These are phyloP conservation scores for Trichophaea hybrida DNA, from an alignment of 2,329 filamentous ascomycete species.

Conservation along the genomic window DNA sequence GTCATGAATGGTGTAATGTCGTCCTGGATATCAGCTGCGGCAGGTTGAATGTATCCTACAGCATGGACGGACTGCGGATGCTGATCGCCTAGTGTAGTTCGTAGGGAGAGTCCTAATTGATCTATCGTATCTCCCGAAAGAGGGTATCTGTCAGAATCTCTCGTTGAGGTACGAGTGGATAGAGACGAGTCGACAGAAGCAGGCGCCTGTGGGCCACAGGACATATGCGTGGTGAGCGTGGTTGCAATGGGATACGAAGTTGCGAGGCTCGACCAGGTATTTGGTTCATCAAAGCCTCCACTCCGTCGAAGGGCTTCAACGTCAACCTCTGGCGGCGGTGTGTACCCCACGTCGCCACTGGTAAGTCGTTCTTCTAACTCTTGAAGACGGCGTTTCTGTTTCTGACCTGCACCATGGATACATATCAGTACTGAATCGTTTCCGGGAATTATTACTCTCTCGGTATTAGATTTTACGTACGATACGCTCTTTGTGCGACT, in stretches of 20 bases:
- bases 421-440: neutral
- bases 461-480: conserved; percentile 39
- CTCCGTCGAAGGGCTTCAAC: neutral
- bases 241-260: conserved; percentile 2
- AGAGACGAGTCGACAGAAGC: neutral
- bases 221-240: neutral
- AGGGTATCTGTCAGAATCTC: neutral
- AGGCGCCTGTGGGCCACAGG: neutral
- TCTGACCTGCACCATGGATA: conserved; percentile 14
- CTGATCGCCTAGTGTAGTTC: no score
- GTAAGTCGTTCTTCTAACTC: conserved; percentile 9
- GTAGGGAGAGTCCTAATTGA: neutral
- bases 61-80: neutral
- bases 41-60: conserved; percentile 2
- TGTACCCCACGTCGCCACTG: neutral
- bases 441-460: neutral
- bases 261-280: neutral
- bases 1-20: neutral
- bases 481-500: conserved; percentile 94
- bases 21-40: neutral
- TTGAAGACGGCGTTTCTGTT: conserved; percentile 10
- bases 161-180: neutral
- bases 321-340: neutral
- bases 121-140: neutral
- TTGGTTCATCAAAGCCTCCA: neutral